These are phyloP conservation scores for Arxiozyma bovina DNA, from an alignment of 1,139 yeast species.

Conservation along the genomic window DNA sequence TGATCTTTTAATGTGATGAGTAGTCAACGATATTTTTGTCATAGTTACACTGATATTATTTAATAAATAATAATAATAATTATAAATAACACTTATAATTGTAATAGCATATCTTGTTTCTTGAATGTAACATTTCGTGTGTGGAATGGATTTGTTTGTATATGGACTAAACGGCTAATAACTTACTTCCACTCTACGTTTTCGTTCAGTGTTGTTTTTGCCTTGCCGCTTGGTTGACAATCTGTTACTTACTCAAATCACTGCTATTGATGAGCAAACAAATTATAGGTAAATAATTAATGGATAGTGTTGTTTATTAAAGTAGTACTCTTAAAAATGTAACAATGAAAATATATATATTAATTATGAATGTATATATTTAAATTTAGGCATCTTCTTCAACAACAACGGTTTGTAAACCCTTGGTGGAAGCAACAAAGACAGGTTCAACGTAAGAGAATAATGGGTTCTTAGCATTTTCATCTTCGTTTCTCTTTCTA, in stretches of 20 bases:
- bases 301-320: neutral
- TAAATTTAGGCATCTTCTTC: slow-evolving; percentile 65
- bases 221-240: neutral
- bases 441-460: slow-evolving; percentile 98
- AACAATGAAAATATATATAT: neutral
- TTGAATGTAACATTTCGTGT: too few relatives aligned
- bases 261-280: neutral
- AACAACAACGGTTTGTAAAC: slow-evolving; percentile 95
- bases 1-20: slow-evolving; percentile 32
- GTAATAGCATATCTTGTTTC: neutral
- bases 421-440: slow-evolving; percentile 89
- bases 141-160: neutral
- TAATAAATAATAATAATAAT: neutral
- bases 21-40: slow-evolving; percentile 30
- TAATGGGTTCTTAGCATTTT: slow-evolving; percentile 96
- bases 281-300: too few relatives aligned
- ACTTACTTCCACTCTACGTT: neutral
- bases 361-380: slow-evolving; percentile 5
- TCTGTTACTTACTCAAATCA: neutral
- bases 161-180: neutral
- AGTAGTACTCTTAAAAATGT: neutral
- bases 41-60: slow-evolving; percentile 33
- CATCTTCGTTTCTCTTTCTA: slow-evolving; percentile 99
- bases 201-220: neutral
- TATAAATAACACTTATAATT: too few relatives aligned